These are phyloP conservation scores for Quercus agrifolia DNA, from an alignment of 306 rosid genomes.

Conservation along the genomic window DNA sequence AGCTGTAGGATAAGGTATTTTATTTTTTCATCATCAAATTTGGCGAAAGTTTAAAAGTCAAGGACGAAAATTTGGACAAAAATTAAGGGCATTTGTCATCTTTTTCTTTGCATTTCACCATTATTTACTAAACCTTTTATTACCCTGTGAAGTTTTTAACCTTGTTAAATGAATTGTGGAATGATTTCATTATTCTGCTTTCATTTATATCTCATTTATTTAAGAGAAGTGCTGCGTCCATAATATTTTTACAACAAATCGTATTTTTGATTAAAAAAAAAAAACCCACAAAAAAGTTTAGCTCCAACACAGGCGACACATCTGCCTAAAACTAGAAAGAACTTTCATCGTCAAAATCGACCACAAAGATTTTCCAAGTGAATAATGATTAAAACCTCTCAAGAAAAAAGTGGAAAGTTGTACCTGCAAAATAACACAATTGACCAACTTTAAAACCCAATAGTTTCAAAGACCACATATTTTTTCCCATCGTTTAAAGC, in stretches of 20 bases:
- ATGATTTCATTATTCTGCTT: no score
- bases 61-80: no score
- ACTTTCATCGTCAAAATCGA: neutral
- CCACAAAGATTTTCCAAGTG: neutral
- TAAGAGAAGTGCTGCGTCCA: fast-evolving
- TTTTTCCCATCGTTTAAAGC: neutral
- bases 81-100: no score
- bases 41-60: no score
- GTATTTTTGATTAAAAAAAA: no score
- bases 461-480: neutral
- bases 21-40: no score
- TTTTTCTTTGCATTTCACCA: no score
- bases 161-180: no score
- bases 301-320: neutral
- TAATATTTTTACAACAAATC: fast-evolving
- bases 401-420: neutral
- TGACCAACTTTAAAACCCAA: neutral
- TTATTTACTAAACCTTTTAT: no score
- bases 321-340: neutral
- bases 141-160: no score
- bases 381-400: neutral
- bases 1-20: no score
- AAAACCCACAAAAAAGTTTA: neutral
- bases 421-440: neutral
- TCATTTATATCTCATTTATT: no score